Evolutionary conservation across 805 yeast genomes (phyloP).

Genomic region (Yarrowia sp.): DNA sequence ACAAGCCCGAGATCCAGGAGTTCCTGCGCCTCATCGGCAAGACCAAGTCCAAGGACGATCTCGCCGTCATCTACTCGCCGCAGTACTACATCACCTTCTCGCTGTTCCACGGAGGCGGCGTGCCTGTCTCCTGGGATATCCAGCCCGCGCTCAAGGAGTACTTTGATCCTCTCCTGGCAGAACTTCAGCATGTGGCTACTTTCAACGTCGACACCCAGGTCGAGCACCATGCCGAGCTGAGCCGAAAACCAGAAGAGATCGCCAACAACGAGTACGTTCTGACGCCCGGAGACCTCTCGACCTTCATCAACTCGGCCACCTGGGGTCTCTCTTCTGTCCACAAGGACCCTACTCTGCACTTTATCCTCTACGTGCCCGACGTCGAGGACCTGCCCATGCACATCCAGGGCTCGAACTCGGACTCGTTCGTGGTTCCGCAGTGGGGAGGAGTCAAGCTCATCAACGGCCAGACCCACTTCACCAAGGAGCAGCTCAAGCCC

Average conservation of each 20-base stretch:
- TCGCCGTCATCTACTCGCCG: conserved; percentile 53
- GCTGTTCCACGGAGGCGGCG: conserved; percentile 58
- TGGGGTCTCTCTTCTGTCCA: conserved; percentile 66
- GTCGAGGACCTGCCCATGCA: conserved; percentile 49
- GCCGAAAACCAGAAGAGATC: conserved; percentile 29
- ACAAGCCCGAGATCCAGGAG: conserved; percentile 47
- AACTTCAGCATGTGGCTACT: conserved; percentile 57
- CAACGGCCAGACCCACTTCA: conserved; percentile 42
- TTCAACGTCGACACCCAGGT: conserved; percentile 78
- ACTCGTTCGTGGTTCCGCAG: conserved; percentile 76
- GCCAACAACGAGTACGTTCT: conserved; percentile 40
- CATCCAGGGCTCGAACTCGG: conserved; percentile 40
- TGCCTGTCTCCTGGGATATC: conserved; percentile 72
- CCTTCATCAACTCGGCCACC: conserved; percentile 79
- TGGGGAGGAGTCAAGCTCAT: conserved; percentile 77
- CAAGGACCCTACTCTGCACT: conserved; percentile 66
- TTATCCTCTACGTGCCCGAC: conserved; percentile 65
- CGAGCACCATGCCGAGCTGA: conserved; percentile 58
- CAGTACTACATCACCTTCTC: conserved; percentile 74
- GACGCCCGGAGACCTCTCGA: conserved; percentile 57
- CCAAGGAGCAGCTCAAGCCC: conserved; percentile 49
- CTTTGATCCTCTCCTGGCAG: conserved; percentile 55
- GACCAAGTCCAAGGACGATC: conserved; percentile 28
- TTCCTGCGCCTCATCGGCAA: conserved; percentile 36
- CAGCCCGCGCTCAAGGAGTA: conserved; percentile 49